A percentile compares a stretch with the other conserved stretches of the same genome.
Conservation (phyloP, 306 rosid species). For the Sechiopsis laciniata region DNA sequence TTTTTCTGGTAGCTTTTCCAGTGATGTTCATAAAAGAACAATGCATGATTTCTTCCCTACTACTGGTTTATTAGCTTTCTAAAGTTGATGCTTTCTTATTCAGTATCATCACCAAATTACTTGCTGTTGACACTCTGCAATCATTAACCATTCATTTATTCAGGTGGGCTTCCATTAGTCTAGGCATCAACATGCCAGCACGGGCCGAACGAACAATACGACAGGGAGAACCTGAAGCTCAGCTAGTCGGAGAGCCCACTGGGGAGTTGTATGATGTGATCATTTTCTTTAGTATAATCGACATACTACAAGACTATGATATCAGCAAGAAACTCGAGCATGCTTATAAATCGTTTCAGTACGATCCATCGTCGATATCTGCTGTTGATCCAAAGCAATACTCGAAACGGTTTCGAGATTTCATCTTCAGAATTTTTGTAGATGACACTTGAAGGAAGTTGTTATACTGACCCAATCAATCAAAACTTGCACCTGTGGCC, state of each 20-base stretch:
- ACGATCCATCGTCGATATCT: constrained; percentile 74
- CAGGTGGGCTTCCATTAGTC: constrained; percentile 52
- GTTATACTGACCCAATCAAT: constrained; percentile 28
- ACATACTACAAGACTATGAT: constrained; percentile 92
- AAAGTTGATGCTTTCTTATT: not conserved
- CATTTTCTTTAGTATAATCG: constrained; percentile 74
- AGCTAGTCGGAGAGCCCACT: constrained; percentile 76
- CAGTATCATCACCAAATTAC: constrained; percentile 1
- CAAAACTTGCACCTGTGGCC: constrained; percentile 25
- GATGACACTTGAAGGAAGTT: constrained; percentile 52
- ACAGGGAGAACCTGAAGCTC: constrained; percentile 41
- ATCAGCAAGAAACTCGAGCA: constrained; percentile 95
- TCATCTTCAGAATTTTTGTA: constrained; percentile 79
- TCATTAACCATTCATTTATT: not conserved
- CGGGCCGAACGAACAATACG: constrained; percentile 61
- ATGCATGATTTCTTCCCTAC: not conserved
- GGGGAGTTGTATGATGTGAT: constrained; percentile 69
- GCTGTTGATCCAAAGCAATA: constrained; percentile 96
- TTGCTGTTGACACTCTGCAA: not conserved
- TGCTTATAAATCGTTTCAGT: constrained; percentile 88
- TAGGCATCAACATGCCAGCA: constrained; percentile 84
- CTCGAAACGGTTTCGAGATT: constrained; percentile 88
- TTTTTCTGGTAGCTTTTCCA: not conserved
- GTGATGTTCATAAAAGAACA: not conserved
- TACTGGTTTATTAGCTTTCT: not conserved